Evolutionary conservation across 108 stramenopile species (phyloP).

Genomic region (Stephanodiscus minutulus): DNA sequence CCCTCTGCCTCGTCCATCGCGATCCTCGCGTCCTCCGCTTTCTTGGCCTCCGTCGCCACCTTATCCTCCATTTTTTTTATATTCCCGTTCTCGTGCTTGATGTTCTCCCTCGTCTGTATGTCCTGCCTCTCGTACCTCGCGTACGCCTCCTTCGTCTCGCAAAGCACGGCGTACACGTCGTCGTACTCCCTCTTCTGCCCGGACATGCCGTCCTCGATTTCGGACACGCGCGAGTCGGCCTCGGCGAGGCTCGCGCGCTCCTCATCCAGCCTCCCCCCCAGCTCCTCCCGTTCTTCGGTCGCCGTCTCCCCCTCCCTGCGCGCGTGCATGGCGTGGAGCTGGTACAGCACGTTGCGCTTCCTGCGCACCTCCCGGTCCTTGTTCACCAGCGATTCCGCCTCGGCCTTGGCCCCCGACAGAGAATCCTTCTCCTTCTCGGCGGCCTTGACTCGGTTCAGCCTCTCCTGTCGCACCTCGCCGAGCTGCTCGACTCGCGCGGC

Average conservation of each 20-base stretch:
- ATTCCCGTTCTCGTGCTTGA: slow-evolving; percentile 82
- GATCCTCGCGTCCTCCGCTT: slow-evolving; percentile 49
- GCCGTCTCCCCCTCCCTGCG: slow-evolving; percentile 48
- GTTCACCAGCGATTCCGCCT: slow-evolving; percentile 85
- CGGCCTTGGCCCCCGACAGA: slow-evolving; percentile 87
- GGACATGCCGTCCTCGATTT: slow-evolving; percentile 65
- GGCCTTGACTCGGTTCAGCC: slow-evolving; percentile 95
- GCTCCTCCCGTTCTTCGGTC: slow-evolving; percentile 45
- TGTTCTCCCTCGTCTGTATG: slow-evolving; percentile 91
- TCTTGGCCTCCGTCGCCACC: slow-evolving; percentile 67
- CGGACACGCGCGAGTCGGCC: slow-evolving; percentile 57
- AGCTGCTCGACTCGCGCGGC: slow-evolving; percentile 84
- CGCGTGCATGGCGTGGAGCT: slow-evolving; percentile 67
- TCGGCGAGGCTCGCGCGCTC: slow-evolving; percentile 50
- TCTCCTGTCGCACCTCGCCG: slow-evolving; percentile 82
- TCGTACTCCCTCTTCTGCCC: slow-evolving; percentile 73
- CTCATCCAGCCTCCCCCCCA: slow-evolving; percentile 47
- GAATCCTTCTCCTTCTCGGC: slow-evolving; percentile 94
- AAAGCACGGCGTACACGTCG: slow-evolving; percentile 56
- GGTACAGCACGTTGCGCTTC: slow-evolving; percentile 89
- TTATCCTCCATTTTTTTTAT: slow-evolving; percentile 80
- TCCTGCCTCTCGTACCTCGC: slow-evolving; percentile 88
- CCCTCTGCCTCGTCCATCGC: slow-evolving; percentile 62
- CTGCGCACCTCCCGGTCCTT: slow-evolving; percentile 89
- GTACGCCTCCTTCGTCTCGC: slow-evolving; percentile 86